Conservation (phyloP, 2,329 filamentous ascomycete genomes). For the Fusarium citri region DNA sequence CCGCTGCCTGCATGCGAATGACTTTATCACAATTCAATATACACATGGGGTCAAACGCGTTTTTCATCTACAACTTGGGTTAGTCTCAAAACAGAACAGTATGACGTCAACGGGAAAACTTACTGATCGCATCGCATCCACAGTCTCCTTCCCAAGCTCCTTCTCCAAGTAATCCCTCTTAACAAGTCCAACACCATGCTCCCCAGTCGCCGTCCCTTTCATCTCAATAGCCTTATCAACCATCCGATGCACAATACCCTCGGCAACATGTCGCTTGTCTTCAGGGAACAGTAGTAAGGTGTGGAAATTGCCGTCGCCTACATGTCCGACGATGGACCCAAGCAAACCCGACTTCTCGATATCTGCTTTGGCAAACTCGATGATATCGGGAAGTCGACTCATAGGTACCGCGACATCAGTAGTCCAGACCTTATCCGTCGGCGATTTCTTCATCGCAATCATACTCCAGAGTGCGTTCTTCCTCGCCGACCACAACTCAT, state of each 20-base stretch:
- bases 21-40: slow-evolving; percentile 55
- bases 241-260: slow-evolving; percentile 67
- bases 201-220: slow-evolving; percentile 75
- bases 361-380: slow-evolving; percentile 87
- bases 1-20: slow-evolving; percentile 14
- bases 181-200: slow-evolving; percentile 71
- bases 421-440: slow-evolving; percentile 60
- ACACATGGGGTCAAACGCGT: slow-evolving; percentile 68
- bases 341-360: slow-evolving; percentile 87
- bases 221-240: slow-evolving; percentile 73
- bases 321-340: slow-evolving; percentile 87
- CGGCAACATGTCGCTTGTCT: neutral
- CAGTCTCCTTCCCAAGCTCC: slow-evolving; percentile 65
- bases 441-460: slow-evolving; percentile 70
- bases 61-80: slow-evolving; percentile 58
- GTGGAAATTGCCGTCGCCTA: slow-evolving; percentile 95
- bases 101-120: neutral
- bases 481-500: slow-evolving; percentile 81
- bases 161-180: slow-evolving; percentile 66
- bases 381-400: slow-evolving; percentile 76
- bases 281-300: slow-evolving; percentile 40
- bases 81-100: neutral
- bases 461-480: slow-evolving; percentile 88
- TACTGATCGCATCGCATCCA: slow-evolving; percentile 63
- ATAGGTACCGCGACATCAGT: slow-evolving; percentile 88